Percentiles rank a stretch among this genome's conserved stretches.
Conservation (phyloP, 2,329 filamentous ascomycete genomes). For the Ophiostoma montium region DNA sequence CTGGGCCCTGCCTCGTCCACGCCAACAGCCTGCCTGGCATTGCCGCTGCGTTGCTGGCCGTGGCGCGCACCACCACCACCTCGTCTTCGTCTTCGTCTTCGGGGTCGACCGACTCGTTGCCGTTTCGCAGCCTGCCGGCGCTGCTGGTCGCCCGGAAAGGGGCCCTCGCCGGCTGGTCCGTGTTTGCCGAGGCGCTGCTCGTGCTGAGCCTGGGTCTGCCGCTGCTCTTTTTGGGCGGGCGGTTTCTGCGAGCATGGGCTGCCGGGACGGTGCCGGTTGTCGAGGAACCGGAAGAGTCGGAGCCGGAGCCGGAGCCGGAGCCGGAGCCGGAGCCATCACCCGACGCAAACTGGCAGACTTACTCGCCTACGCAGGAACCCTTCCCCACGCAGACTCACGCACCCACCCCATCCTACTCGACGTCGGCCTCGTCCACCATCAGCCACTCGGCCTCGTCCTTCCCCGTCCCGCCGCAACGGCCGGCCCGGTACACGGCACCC, state of each 20-base stretch:
- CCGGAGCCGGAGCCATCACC: too few relatives aligned
- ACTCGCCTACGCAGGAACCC: too few relatives aligned
- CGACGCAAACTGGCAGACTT: too few relatives aligned
- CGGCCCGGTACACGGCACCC: background rate
- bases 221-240: conserved; percentile 17
- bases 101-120: background rate
- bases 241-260: conserved; percentile 18
- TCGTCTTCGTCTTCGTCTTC: too few relatives aligned
- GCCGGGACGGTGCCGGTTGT: conserved; percentile 15
- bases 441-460: background rate
- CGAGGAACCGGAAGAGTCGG: background rate
- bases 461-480: background rate
- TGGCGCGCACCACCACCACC: background rate
- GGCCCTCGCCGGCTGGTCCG: conserved; percentile 16
- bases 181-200: conserved; percentile 21
- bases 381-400: too few relatives aligned
- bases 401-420: background rate
- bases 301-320: too few relatives aligned
- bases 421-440: too few relatives aligned
- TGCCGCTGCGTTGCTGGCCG: conserved; percentile 18
- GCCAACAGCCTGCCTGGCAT: conserved; percentile 20
- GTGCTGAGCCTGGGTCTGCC: conserved; percentile 19
- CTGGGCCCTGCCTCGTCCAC: conserved; percentile 21
- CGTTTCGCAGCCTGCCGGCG: conserved; percentile 16
- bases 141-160: conserved; percentile 18